Conservation (phyloP, 2,329 filamentous ascomycete genomes). For the Aureobasidium sp. region DNA sequence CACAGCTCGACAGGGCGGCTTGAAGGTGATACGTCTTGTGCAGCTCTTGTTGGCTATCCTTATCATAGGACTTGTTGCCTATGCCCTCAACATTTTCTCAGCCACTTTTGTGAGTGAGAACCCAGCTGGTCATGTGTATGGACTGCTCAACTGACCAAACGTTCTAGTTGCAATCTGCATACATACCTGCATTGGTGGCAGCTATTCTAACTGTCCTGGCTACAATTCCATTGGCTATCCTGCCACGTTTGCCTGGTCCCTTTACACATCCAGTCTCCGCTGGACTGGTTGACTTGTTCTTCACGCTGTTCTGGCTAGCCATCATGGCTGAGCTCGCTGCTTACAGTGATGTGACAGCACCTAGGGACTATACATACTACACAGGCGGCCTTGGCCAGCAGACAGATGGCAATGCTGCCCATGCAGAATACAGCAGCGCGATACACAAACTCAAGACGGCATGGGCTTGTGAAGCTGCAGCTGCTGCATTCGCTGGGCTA, state of each 20-base stretch:
- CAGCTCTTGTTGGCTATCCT: not conserved
- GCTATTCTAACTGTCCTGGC: not conserved
- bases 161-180: constrained; percentile 4
- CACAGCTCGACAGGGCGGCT: not conserved
- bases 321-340: constrained; percentile 11
- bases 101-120: not conserved
- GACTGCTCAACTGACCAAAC: not conserved
- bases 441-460: not conserved
- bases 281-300: not conserved
- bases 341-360: not conserved
- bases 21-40: not conserved
- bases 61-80: not conserved
- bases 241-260: not conserved
- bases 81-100: not conserved
- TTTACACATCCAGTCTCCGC: not conserved
- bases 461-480: constrained; percentile 13
- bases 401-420: not conserved
- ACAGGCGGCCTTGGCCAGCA: not conserved
- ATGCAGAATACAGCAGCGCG: not conserved
- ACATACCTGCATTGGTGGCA: not conserved
- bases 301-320: constrained; percentile 9
- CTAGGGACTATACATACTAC: not conserved
- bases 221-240: not conserved
- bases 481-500: constrained; percentile 5
- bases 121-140: not conserved